These are phyloP conservation scores for Eucalyptus urophylla DNA, from an alignment of 345 rosid species.

Conservation along the genomic window DNA sequence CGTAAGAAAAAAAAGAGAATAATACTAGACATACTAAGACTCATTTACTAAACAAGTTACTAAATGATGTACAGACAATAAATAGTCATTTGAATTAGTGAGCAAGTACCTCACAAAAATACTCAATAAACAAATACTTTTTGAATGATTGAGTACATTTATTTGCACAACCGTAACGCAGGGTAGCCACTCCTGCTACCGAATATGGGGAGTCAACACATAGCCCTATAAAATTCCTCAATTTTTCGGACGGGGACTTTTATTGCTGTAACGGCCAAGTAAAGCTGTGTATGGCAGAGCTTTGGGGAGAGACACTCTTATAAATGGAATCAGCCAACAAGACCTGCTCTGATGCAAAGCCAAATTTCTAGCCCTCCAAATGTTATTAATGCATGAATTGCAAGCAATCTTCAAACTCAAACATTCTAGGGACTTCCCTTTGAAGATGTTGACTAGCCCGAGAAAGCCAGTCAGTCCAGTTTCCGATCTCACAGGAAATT, in stretches of 20 bases:
- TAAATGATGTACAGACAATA: background rate
- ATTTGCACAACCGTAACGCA: background rate
- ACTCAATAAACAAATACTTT: background rate
- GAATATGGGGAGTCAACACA: background rate
- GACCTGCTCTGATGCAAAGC: background rate
- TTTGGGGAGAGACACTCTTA: background rate
- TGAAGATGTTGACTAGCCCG: background rate
- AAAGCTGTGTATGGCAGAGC: background rate
- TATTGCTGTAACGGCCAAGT: background rate
- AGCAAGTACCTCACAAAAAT: background rate
- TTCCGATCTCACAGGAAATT: background rate
- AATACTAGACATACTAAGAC: background rate
- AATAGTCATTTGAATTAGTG: background rate
- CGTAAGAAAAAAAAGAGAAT: background rate
- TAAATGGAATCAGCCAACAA: background rate
- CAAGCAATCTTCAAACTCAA: background rate
- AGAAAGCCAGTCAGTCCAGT: background rate
- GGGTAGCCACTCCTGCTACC: background rate
- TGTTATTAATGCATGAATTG: background rate
- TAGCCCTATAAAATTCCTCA: background rate
- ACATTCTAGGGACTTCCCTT: background rate
- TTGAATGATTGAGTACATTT: background rate
- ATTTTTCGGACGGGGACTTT: background rate
- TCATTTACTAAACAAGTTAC: background rate
- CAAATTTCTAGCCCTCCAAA: background rate